Conservation (phyloP, 768 basidiomycete genomes). For the Boletus sp. region DNA sequence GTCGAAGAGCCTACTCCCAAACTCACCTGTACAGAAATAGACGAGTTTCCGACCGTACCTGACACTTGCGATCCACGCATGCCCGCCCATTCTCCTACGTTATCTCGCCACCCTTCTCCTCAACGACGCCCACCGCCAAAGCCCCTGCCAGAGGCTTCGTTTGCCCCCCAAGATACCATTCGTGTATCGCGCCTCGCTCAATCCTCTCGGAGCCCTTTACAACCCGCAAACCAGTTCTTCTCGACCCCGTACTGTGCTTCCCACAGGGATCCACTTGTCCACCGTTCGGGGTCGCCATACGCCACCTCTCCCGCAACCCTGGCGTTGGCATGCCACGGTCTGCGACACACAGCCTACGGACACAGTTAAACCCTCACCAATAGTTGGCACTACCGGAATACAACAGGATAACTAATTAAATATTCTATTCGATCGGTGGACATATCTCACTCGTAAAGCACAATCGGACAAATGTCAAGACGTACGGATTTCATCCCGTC, state of each 20-base stretch:
- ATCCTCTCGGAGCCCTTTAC: slow-evolving; percentile 23
- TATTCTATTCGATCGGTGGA: slow-evolving; percentile 7
- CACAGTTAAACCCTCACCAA: slow-evolving; percentile 5
- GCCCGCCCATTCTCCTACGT: slow-evolving; percentile 3
- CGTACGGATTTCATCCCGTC: slow-evolving; percentile 4
- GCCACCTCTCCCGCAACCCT: slow-evolving; percentile 5
- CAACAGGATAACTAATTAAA: slow-evolving; percentile 13
- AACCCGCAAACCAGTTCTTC: slow-evolving; percentile 28
- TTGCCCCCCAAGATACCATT: slow-evolving; percentile 40
- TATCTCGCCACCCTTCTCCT: too few relatives aligned
- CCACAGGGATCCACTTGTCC: slow-evolving; percentile 11
- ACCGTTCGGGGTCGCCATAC: slow-evolving; percentile 7
- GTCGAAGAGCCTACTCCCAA: slow-evolving; percentile 33
- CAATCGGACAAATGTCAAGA: slow-evolving; percentile 13
- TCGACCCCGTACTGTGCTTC: slow-evolving; percentile 1
- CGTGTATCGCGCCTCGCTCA: slow-evolving; percentile 31
- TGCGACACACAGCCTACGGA: slow-evolving; percentile 11
- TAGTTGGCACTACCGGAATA: neutral
- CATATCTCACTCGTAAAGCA: slow-evolving; percentile 14
- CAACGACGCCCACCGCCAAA: too few relatives aligned
- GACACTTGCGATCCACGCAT: slow-evolving; percentile 4
- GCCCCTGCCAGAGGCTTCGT: slow-evolving; percentile 22
- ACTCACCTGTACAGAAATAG: slow-evolving; percentile 19
- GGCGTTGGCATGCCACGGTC: slow-evolving; percentile 12
- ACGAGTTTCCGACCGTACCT: slow-evolving; percentile 9